A percentile compares a stretch with the other conserved stretches of the same genome.
phyloP scores from a whole-genome alignment of 2,329 filamentous ascomycete species.

The Cladosporium sp. region DNA sequence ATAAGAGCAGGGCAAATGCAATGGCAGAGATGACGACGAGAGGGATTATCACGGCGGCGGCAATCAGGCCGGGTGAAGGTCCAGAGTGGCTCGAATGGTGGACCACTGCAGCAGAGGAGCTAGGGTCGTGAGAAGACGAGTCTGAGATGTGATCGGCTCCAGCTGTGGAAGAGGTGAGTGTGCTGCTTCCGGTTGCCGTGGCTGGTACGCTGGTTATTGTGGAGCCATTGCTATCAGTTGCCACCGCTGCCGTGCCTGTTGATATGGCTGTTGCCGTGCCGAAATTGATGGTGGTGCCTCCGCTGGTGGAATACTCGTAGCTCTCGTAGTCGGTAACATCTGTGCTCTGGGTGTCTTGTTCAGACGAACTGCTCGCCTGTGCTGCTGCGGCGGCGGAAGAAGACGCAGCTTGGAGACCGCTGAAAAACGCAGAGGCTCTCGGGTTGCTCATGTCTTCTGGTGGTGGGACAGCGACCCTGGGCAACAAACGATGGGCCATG shows the following conservation, averaged over 20 bases:
- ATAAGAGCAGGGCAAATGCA: slow-evolving; percentile 1
- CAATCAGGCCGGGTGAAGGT: slow-evolving; percentile 3
- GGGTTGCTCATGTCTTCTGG: slow-evolving; percentile 2
- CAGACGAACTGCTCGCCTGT: slow-evolving; percentile 5
- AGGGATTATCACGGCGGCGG: slow-evolving; percentile 5
- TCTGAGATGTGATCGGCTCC: neutral
- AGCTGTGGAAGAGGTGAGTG: neutral
- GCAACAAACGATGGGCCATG: neutral
- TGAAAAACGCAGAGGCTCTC: neutral
- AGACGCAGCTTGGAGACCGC: neutral
- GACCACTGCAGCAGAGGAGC: neutral
- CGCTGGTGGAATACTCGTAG: neutral
- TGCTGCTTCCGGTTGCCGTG: neutral
- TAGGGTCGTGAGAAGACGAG: neutral
- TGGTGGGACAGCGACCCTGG: slow-evolving; percentile 1
- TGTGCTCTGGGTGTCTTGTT: neutral
- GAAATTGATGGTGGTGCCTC: neutral
- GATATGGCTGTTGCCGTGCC: neutral
- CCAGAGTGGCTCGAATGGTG: neutral
- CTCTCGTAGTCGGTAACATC: neutral
- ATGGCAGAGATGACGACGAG: slow-evolving; percentile 6
- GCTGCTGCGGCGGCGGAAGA: neutral
- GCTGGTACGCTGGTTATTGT: neutral
- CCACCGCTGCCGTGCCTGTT: neutral
- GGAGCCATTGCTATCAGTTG: neutral